Evolutionary conservation across 1,284 basidiomycete species (phyloP).

Genomic region (Trametes polyzona): DNA sequence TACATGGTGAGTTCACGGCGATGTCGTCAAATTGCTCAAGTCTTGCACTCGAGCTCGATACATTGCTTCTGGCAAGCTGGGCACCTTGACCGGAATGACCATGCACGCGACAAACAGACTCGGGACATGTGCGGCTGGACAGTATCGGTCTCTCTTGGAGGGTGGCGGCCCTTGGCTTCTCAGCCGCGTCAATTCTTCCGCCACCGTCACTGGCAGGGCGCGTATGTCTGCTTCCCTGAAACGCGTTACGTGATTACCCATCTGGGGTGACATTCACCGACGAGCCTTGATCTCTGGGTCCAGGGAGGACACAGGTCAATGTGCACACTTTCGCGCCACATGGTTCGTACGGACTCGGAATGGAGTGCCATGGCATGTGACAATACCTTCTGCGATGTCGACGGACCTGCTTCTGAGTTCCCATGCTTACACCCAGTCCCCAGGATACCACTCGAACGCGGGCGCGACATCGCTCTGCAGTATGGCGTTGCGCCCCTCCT

Average conservation of each 20-base stretch:
- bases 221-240: not conserved
- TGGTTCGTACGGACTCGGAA: no score
- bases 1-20: conserved; percentile 87
- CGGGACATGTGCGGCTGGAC: no score
- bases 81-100: no score
- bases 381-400: not conserved
- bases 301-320: no score
- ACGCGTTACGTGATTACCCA: not conserved
- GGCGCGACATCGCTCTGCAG: conserved; percentile 87
- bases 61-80: no score
- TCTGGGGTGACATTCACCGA: not conserved
- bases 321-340: no score
- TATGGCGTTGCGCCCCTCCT: conserved; percentile 88
- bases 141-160: not conserved
- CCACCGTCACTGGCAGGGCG: not conserved
- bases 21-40: no score
- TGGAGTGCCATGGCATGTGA: not conserved
- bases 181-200: not conserved
- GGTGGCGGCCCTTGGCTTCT: not conserved
- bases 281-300: no score
- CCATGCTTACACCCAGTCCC: not conserved
- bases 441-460: conserved; percentile 93
- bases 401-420: conserved; percentile 4
- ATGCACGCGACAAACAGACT: no score
- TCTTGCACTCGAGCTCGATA: no score